Percentiles rank a stretch among this genome's conserved stretches.
Evolutionary conservation across 2,329 filamentous ascomycete genomes (phyloP).

Genomic region (Orbilia brochopaga): DNA sequence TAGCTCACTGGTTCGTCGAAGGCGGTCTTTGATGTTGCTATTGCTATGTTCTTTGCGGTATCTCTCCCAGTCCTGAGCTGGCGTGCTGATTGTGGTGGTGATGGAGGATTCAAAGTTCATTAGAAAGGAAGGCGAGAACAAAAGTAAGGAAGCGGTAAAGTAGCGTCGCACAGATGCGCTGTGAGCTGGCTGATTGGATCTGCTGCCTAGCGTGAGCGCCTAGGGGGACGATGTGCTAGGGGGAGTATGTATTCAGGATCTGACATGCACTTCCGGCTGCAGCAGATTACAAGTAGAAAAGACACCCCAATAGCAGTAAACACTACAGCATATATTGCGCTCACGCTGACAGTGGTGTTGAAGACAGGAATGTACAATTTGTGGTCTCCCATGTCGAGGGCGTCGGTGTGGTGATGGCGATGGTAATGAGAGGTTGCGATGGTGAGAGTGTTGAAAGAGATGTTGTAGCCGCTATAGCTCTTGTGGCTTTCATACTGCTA

Average conservation of each 20-base stretch:
- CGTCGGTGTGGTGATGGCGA: not conserved
- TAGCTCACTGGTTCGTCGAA: constrained; percentile 1
- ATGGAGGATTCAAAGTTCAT: constrained; percentile 8
- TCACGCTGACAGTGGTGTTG: constrained; percentile 8
- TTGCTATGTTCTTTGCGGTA: not conserved
- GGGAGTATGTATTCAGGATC: too few species aligned
- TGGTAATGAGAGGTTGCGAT: not conserved
- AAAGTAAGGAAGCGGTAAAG: not conserved
- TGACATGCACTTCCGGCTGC: too few species aligned
- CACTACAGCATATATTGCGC: constrained; percentile 14
- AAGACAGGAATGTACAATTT: constrained; percentile 23
- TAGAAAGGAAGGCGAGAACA: not conserved
- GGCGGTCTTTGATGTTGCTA: constrained; percentile 1
- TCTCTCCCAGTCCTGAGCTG: not conserved
- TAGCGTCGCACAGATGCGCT: too few species aligned
- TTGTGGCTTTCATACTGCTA: too few species aligned
- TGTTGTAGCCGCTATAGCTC: too few species aligned
- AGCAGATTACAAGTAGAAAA: not conserved
- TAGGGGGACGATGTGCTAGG: too few species aligned
- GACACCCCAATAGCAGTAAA: constrained; percentile 8
- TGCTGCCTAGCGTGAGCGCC: too few species aligned
- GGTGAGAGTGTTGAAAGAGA: not conserved
- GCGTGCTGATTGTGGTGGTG: not conserved
- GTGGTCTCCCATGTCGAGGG: constrained; percentile 3
- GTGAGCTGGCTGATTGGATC: too few species aligned